These are phyloP conservation scores for Ceratocystis variospora DNA, from an alignment of 2,329 filamentous ascomycete genomes.

Conservation along the genomic window DNA sequence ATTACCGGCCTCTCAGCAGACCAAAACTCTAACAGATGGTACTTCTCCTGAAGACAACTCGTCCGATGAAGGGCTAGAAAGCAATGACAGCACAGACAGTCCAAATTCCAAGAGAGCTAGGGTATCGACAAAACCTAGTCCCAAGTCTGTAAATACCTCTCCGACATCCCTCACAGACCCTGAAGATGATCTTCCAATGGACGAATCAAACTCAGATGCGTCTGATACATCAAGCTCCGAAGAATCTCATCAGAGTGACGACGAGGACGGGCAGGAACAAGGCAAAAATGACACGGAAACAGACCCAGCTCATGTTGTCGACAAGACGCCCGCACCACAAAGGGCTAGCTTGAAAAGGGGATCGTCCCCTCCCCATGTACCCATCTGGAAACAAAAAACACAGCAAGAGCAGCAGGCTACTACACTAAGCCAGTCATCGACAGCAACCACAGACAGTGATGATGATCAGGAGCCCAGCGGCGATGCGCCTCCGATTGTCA, in stretches of 20 bases:
- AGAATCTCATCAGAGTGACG: not conserved
- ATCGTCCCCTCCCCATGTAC: not conserved
- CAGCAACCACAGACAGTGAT: not conserved
- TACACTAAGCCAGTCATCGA: not conserved
- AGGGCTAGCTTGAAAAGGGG: not conserved
- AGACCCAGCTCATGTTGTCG: not conserved
- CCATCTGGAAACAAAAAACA: slow-evolving; percentile 12
- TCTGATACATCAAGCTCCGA: slow-evolving; percentile 4
- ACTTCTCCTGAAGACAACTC: slow-evolving; percentile 6
- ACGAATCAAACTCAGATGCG: not conserved
- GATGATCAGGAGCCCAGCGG: not conserved
- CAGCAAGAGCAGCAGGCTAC: not conserved
- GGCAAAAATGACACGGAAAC: not conserved
- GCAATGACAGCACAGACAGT: slow-evolving; percentile 4
- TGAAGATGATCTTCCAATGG: not conserved
- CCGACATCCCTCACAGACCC: not conserved
- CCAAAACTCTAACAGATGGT: not conserved
- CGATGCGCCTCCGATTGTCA: not conserved
- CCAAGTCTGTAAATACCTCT: not conserved
- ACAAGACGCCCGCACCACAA: not conserved
- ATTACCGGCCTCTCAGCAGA: not conserved
- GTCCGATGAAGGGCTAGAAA: slow-evolving; percentile 3
- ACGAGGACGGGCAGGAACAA: not conserved
- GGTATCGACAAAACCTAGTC: not conserved
- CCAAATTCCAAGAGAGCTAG: not conserved